Conservation (phyloP, 305 asterid species). For the Fraxinus floribunda region DNA sequence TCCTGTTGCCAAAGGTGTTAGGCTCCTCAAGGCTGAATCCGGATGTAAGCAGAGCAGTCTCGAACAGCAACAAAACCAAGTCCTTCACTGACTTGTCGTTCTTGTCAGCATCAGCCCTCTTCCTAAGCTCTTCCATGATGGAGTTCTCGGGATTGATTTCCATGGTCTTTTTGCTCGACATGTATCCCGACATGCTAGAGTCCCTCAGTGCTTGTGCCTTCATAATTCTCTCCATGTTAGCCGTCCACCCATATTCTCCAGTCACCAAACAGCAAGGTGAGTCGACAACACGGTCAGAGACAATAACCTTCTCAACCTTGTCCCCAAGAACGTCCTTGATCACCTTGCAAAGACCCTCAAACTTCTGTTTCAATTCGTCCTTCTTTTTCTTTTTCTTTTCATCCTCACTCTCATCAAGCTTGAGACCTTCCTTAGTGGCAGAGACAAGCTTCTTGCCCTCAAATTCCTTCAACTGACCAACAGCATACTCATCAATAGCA, state of each 20-base stretch:
- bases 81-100: conserved; percentile 71
- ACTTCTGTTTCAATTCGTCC: conserved; percentile 24
- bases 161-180: conserved; percentile 38
- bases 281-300: conserved; percentile 41
- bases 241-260: conserved; percentile 40
- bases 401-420: conserved; percentile 31
- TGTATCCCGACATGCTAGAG: conserved; percentile 36
- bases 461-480: conserved; percentile 41
- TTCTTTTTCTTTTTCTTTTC: conserved; percentile 29
- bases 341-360: conserved; percentile 35
- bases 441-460: conserved; percentile 77
- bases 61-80: conserved; percentile 59
- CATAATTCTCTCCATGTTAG: conserved; percentile 53
- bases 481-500: conserved; percentile 37
- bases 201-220: conserved; percentile 40
- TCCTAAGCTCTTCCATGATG: conserved; percentile 38
- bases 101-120: conserved; percentile 37
- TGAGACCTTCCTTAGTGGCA: conserved; percentile 53
- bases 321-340: conserved; percentile 37
- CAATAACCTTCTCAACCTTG: conserved; percentile 31
- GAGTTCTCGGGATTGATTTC: conserved; percentile 33
- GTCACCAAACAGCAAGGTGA: conserved; percentile 40
- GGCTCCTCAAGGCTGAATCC: conserved; percentile 79
- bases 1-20: conserved; percentile 67
- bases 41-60: conserved; percentile 65